Evolutionary conservation across 208 protist genomes (phyloP).

Genomic region (Wallacemonas collosoma): DNA sequence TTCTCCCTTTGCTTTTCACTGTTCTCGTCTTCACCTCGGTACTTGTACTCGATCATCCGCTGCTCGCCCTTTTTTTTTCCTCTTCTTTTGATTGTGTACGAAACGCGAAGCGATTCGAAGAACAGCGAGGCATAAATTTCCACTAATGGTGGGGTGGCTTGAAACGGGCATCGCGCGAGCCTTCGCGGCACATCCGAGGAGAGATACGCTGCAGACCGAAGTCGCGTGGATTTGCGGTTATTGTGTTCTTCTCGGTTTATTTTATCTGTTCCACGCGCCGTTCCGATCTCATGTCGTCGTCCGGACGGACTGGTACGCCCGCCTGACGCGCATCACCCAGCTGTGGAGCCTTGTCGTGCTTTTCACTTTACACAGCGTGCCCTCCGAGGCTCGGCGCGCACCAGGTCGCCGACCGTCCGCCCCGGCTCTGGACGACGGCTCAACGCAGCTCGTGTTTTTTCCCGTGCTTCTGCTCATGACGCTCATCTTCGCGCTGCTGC

Average conservation of each 20-base stretch:
- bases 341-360: conserved; percentile 24
- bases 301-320: conserved; percentile 33
- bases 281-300: conserved; percentile 27
- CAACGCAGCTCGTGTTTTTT: conserved; percentile 27
- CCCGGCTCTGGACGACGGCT: neutral
- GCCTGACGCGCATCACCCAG: conserved; percentile 29
- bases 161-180: too few species aligned
- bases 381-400: neutral
- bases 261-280: conserved; percentile 42
- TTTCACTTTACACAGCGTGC: conserved; percentile 23
- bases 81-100: too few species aligned
- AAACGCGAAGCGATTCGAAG: too few species aligned
- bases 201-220: neutral
- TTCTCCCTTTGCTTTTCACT: too few species aligned
- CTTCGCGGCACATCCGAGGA: neutral
- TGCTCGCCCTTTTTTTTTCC: too few species aligned
- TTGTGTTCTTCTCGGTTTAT: conserved; percentile 10
- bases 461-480: conserved; percentile 26
- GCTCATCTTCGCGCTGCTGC: conserved; percentile 22
- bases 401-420: neutral
- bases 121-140: too few species aligned
- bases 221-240: conserved; percentile 5
- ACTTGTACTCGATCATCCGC: too few species aligned
- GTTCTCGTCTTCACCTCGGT: too few species aligned
- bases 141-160: too few species aligned